Base-by-base conservation (phyloP, 345 rosid genomes). In the Combretum micranthum region DNA sequence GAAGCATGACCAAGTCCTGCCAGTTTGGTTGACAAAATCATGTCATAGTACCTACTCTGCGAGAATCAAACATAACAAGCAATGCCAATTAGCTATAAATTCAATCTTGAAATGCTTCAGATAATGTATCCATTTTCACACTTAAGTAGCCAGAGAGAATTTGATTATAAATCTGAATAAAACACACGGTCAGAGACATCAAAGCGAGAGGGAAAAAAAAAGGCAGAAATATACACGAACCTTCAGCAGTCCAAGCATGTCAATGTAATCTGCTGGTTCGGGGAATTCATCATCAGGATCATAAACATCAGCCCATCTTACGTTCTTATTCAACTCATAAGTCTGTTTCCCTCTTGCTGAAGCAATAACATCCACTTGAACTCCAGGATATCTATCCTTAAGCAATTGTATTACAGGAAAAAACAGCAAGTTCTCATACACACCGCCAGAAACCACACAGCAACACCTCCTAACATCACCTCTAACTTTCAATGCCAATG, bases 361-460 rank as follows among this genome's bases (percentile, higher is more conserved):
- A 15, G 96, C 73, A 44, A 92, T 25, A 15, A 86, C 64, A 72
- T 88, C 95, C n/a, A 92, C 71, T 62, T 75, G 93, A 70, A 84
- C 93, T 55, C 98, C 98, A 26, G 95, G 96, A 58, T 92, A 88
- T 88, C 98, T 84, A 77, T 88, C 95, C 71, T 86, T 92, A 68
- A 92, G 53, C 68, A 92, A 47, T 77, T 92, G 96, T 50, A 88
- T 88, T 13, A 74, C 76, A 2, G 96, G 98, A 62, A 88, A 88
- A 55, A 88, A 88, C 62, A 92, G 82, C 67, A 88, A 39, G 68
- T 83, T 92, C 69, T 92, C 98, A 65, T 92, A 92, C 39, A 88
- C 98, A 37, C 98, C 96, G 42, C 96, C 95, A 23, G 96, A 80
- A 61, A 92, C 50, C 21, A 88, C 37, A 64, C 96, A 88, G 66